Base-by-base conservation (phyloP, 1,284 basidiomycete species). In the Schizopora paradoxa region DNA sequence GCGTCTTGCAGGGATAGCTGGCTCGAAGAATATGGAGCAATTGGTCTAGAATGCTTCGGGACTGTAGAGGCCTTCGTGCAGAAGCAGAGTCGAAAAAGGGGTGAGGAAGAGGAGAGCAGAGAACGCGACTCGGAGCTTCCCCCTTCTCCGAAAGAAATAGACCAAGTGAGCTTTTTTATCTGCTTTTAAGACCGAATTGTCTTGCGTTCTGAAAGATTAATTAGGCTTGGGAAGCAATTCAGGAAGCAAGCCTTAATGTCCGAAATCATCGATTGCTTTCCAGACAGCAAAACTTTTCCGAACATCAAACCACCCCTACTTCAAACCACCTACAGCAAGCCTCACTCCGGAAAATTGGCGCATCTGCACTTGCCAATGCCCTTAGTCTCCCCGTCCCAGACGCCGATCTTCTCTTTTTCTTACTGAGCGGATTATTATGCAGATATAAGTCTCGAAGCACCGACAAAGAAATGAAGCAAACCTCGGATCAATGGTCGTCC, bases 371-470 rank as follows among this genome's bases (percentile, higher is more conserved):
- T 4, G 22, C 42, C n/a, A 22, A 37, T 32, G 49, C 49, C 2
- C 14, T 39, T 6, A 13, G 21, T 7, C 39, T 36, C 1, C 25
- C 42, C 5, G 27, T 45, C 10, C 22, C 2, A n/a, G 44, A 52
- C 26, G 33, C 43, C 1, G 51, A 52, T 37, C 35, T 27, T 0
- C 22, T 49, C 19, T 49, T 28, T 27, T 52, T 52, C 44, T 31
- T 52, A 6, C 51, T 52, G 11, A 41, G 45, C 19, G 51, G 43
- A 22, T 31, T 52, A 2, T 36, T 52, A 34, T 41, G 41, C 29
- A n/a, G 26, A 4, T 40, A n/a, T 14, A 5, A 19, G 33, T 35
- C 33, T 35, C 11, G 37, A 6, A 33, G 7, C 19, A 14, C 37
- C 37, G 18, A n/a, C 28, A 8, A 8, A 29, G 28, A 8, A n/a